Evolutionary conservation across 495 filamentous ascomycete genomes (phyloP), one percentile per base, ranked within the genome.

Genomic region (Penicillium robsamsonii): DNA sequence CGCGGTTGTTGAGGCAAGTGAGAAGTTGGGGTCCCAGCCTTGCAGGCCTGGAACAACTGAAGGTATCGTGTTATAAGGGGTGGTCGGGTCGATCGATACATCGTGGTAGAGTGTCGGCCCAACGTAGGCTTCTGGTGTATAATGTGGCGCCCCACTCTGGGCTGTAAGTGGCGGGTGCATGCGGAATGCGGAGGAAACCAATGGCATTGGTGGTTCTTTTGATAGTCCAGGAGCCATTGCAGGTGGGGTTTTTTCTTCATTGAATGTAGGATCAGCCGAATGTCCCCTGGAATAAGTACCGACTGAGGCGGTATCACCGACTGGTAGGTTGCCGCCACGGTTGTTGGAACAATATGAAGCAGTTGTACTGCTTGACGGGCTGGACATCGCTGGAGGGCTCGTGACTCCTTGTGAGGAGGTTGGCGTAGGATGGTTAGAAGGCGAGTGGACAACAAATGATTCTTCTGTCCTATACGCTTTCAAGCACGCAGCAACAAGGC

Each of bases 401-500:
- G 61, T 68, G 31, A 74, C 51, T n/a, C 70, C 75, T 43, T 73
- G 70, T 13, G 71, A 70, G 17, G 77, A 77, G 5, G 70, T 62
- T 5, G 78, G 76, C n/a, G 76, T 78, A 20, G 75, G 67, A 62
- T 70, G 74, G 25, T 67, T 78, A 37, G 81, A 79, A 31, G 85
- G 83, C 0, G 87, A 89, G 24, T 80, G 82, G 11, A 87, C 81
- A 17, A 85, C 79, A 46, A 85, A 86, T 3, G 84, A 84, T 37
- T 86, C 78, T 40, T 86, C 82, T 35, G 84, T 85, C 50, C 86
- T 82, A 70, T 93, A 97, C 57, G 88, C 88, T 66, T 87, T 89
- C 62, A 96, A 71, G 60, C 89, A 92, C 18, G 91, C 91, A 45
- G 78, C 80, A n/a, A 92, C 84, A 29, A 97, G 80, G 50, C 85